Evolutionary conservation across 306 rosid genomes (phyloP).

Genomic region (Argentina anserina): DNA sequence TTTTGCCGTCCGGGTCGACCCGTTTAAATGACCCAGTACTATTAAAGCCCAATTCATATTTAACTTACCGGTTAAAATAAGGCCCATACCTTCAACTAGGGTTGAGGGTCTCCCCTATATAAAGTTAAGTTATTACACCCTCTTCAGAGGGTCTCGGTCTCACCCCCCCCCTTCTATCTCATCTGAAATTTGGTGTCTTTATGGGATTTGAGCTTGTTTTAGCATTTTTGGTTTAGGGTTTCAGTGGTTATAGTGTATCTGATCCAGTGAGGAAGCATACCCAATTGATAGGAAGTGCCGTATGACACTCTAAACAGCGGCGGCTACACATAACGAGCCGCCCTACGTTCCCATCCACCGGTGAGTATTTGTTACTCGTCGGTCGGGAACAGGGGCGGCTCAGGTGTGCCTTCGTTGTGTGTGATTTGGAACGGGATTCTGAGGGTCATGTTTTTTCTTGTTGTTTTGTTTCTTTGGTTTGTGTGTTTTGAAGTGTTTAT

Average conservation of each 20-base stretch:
- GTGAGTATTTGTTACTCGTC: background rate
- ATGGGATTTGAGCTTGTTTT: background rate
- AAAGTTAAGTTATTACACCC: too few species aligned
- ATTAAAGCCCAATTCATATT: background rate
- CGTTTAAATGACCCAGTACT: background rate
- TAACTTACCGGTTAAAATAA: background rate
- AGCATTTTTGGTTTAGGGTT: background rate
- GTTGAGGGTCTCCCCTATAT: slow-evolving; percentile 7
- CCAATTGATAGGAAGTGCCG: slow-evolving; percentile 98
- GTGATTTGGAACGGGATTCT: slow-evolving; percentile 79
- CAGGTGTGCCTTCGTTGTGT: slow-evolving; percentile 36
- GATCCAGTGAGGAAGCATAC: slow-evolving; percentile 62
- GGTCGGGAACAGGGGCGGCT: slow-evolving; percentile 30
- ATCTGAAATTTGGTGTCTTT: background rate
- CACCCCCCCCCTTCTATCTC: background rate
- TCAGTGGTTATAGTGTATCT: background rate
- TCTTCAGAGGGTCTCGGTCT: background rate
- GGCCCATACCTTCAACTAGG: slow-evolving; percentile 11
- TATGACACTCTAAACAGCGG: slow-evolving; percentile 77
- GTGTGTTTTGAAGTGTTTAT: background rate
- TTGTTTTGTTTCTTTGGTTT: background rate
- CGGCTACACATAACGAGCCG: slow-evolving; percentile 10
- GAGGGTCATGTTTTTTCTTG: slow-evolving; percentile 31
- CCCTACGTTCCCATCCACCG: slow-evolving; percentile 34
- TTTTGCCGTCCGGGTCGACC: background rate